These are phyloP conservation scores for Moesziomyces sp. DNA, from an alignment of 1,284 basidiomycete species.

Conservation along the genomic window DNA sequence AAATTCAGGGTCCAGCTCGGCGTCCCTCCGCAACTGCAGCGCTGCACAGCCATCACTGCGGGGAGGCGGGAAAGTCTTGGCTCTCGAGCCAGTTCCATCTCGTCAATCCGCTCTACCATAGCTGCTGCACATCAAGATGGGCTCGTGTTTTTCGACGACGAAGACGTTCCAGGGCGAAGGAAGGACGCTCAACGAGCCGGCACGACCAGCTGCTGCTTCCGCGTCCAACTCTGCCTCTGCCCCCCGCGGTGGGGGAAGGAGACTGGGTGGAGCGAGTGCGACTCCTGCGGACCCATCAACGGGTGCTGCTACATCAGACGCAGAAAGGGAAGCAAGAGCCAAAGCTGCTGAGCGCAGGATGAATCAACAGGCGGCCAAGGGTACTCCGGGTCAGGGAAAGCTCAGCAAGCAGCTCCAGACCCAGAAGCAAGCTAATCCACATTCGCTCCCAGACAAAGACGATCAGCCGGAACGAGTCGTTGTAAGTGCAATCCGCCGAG, in stretches of 20 bases:
- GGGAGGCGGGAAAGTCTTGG: not conserved
- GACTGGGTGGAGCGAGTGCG: constrained; percentile 9
- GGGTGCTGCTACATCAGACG: not conserved
- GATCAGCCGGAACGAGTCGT: constrained; percentile 29
- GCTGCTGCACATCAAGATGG: constrained; percentile 14
- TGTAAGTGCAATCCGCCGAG: constrained; percentile 11
- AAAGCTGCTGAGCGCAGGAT: constrained; percentile 33
- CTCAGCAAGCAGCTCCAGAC: constrained; percentile 30
- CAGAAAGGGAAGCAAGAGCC: constrained; percentile 33
- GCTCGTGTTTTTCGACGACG: constrained; percentile 31
- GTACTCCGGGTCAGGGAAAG: constrained; percentile 22
- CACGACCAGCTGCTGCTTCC: not conserved
- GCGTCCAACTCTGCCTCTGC: not conserved
- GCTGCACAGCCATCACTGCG: not conserved
- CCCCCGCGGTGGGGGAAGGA: constrained; percentile 2
- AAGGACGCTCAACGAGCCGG: constrained; percentile 15
- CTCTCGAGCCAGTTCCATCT: no score
- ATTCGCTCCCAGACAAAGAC: constrained; percentile 3
- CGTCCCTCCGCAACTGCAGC: no score
- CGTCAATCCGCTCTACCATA: not conserved
- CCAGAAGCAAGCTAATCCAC: constrained; percentile 16
- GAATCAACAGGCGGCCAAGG: constrained; percentile 25
- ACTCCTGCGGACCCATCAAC: not conserved
- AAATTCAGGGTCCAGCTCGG: not conserved
- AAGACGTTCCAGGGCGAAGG: constrained; percentile 29